Base-by-base conservation (phyloP, 2,329 filamentous ascomycete genomes). In the Penicillium sp. region DNA sequence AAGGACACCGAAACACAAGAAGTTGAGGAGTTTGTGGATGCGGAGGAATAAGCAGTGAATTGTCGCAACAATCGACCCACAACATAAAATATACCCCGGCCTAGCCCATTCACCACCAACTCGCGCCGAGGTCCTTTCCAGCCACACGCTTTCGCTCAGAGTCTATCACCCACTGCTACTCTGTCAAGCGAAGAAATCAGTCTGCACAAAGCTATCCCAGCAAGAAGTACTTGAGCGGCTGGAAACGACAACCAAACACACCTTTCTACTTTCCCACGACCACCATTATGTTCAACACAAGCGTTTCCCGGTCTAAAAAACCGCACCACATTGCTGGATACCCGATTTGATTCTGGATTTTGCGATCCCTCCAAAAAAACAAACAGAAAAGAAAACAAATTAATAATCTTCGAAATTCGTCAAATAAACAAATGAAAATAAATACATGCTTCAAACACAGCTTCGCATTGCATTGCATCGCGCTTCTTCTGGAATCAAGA, bases 21-120 rank as follows among this genome's bases (percentile, higher is more conserved):
- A 37, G 68, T 77, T 44, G 78, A 82, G 54, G 69, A 77, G 44
- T 81, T 82, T 65, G 78, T 82, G 47, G 80, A 82, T 70, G 80
- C 80, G 42, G 62, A 73, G 63, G 73, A 75, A 58, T 30, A 64
- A 62, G 35, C 60, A 68, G 68, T 65, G 60, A 60, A 30, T 10
- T 17, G 7, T 13, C n/a, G 30, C 37, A 19, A 49, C 0, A 17
- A 42, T 13, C 30, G 3, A 7, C n/a, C 33, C 38, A 28, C 51
- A 9, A 44, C 22, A 45, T 40, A 28, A 28, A 38, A 45, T 35
- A 24, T 17, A 28, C 35, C 8, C 38, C 19, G 15, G 42, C 28
- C 40, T 19, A 50, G 50, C n/a, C 30, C 38, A 38, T 33, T 17
- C 40, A 51, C 30, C 38, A 50, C 50, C 42, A 24, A 50, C 47